Evolutionary conservation across 2,329 filamentous ascomycete genomes (phyloP).

Genomic region (Ophiostoma quercus): DNA sequence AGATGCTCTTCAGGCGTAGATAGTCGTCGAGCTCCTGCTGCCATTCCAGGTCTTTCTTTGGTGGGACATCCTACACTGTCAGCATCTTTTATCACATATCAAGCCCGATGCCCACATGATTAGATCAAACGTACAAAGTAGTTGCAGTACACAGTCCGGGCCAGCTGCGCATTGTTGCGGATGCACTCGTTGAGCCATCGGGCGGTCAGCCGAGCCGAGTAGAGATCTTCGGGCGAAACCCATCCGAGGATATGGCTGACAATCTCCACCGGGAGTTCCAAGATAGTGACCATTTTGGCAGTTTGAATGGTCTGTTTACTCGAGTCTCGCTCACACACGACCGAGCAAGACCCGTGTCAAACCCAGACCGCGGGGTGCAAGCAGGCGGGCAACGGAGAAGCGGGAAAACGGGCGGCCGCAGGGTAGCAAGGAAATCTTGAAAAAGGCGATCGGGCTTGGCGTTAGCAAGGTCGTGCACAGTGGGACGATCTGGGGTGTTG

Average conservation of each 20-base stretch:
- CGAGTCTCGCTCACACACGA: not conserved
- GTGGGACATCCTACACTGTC: conserved; percentile 37
- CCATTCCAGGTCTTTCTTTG: conserved; percentile 31
- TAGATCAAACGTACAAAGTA: conserved; percentile 23
- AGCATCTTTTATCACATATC: not conserved
- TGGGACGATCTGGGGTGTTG: not conserved
- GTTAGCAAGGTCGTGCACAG: not conserved
- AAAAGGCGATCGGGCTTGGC: conserved; percentile 3
- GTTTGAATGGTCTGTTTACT: not conserved
- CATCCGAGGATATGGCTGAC: conserved; percentile 55
- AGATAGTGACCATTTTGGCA: conserved; percentile 33
- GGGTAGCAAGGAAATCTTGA: not conserved
- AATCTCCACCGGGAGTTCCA: conserved; percentile 55
- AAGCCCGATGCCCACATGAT: not conserved
- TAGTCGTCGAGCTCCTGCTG: conserved; percentile 41
- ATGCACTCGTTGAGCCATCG: conserved; percentile 50
- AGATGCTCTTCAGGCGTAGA: conserved; percentile 43
- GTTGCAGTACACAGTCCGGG: conserved; percentile 53
- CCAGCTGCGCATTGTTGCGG: conserved; percentile 53
- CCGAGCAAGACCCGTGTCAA: conserved; percentile 1
- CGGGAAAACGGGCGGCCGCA: not conserved
- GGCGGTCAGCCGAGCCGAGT: conserved; percentile 48
- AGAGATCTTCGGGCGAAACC: conserved; percentile 53
- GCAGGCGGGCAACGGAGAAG: not conserved
- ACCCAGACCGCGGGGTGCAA: not conserved